A percentile compares a stretch with the other conserved stretches of the same genome.
Evolutionary conservation across 1,284 basidiomycete species (phyloP).

Genomic region (Farysia itapuensis): DNA sequence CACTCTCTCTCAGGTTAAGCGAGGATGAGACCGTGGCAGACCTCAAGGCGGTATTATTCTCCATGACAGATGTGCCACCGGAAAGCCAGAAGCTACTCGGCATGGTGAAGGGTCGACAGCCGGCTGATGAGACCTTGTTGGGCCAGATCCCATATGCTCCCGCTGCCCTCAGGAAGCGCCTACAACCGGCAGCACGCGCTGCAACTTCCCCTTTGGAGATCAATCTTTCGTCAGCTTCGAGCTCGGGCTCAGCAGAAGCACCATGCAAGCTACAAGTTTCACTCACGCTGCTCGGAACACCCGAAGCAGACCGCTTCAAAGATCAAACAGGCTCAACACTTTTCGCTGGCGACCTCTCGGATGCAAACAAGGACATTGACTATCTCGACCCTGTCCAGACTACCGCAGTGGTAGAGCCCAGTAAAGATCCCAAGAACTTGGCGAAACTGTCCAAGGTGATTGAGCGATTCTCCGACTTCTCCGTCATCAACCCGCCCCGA

Average conservation of each 20-base stretch:
- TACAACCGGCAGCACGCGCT: constrained; percentile 2
- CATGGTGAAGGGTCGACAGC: constrained; percentile 79
- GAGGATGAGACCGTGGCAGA: constrained; percentile 50
- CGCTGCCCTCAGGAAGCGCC: constrained; percentile 19
- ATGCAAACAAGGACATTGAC: constrained; percentile 24
- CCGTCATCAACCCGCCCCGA: constrained; percentile 39
- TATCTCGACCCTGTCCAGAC: constrained; percentile 17
- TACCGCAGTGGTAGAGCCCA: constrained; percentile 6
- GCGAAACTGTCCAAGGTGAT: constrained; percentile 40
- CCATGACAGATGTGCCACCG: constrained; percentile 76
- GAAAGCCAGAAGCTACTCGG: constrained; percentile 87
- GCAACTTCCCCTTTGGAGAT: constrained; percentile 9
- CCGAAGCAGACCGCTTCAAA: constrained; percentile 62
- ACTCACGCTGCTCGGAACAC: constrained; percentile 48
- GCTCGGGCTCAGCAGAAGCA: constrained; percentile 1
- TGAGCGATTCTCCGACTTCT: constrained; percentile 42
- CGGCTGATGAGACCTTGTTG: constrained; percentile 60
- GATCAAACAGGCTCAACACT: constrained; percentile 66
- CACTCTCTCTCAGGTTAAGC: constrained; percentile 23
- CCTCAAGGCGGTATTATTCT: constrained; percentile 64
- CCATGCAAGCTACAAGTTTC: constrained; percentile 29
- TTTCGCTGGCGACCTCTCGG: constrained; percentile 9
- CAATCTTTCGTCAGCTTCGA: not conserved
- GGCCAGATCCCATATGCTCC: constrained; percentile 30
- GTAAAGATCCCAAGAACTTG: constrained; percentile 24